Percentiles rank a stretch among this genome's conserved stretches.
phyloP scores from a whole-genome alignment of 139 green algal species.

The Chlorella sp. region DNA sequence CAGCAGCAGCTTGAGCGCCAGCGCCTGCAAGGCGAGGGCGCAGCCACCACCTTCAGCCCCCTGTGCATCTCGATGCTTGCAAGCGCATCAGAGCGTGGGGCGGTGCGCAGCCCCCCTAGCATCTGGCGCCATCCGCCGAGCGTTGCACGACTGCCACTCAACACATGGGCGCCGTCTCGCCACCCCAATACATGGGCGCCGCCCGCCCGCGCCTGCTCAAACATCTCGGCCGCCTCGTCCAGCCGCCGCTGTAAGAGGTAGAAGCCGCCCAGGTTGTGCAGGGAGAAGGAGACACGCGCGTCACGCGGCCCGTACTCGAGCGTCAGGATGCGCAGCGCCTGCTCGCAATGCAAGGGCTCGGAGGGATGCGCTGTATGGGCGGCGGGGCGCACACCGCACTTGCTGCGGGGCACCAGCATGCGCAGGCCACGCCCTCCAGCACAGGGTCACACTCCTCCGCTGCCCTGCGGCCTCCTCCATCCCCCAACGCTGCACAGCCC shows the following conservation, averaged over 20 bases:
- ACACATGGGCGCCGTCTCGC: too few relatives aligned
- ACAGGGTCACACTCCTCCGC: too few relatives aligned
- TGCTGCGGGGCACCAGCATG: too few relatives aligned
- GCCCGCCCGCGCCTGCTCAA: conserved; percentile 15
- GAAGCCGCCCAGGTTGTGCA: conserved; percentile 47
- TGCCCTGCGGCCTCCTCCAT: too few relatives aligned
- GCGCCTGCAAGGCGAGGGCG: conserved; percentile 31
- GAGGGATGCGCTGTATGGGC: neutral
- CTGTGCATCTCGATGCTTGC: too few relatives aligned
- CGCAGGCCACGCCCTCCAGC: too few relatives aligned
- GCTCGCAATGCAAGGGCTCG: neutral
- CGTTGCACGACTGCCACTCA: neutral
- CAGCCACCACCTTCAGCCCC: too few relatives aligned
- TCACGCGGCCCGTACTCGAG: conserved; percentile 30
- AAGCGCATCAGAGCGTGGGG: too few relatives aligned
- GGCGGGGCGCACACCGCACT: neutral
- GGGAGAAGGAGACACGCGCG: conserved; percentile 25
- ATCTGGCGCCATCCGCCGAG: neutral
- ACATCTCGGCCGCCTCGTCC: conserved; percentile 14
- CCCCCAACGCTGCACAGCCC: too few relatives aligned
- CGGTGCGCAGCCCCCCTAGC: too few relatives aligned
- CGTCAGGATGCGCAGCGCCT: conserved; percentile 27
- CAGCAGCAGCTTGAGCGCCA: conserved; percentile 62
- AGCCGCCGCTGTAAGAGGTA: conserved; percentile 14
- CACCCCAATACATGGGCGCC: too few relatives aligned